Conservation (phyloP, 2,329 filamentous ascomycete species). For the Westerdykella aurantiaca region DNA sequence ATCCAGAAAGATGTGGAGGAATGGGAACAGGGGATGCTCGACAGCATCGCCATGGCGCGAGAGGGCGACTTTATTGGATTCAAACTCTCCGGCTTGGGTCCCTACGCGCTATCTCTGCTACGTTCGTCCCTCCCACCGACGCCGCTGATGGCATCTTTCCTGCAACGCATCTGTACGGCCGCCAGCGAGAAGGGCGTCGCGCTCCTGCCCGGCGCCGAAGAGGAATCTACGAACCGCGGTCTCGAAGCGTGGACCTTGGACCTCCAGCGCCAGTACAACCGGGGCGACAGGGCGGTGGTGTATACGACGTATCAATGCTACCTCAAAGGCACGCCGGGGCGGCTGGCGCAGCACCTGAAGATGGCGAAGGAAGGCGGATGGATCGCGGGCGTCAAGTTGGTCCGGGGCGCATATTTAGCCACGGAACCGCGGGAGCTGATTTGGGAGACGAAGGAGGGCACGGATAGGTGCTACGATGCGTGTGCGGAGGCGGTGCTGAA, state of each 20-base stretch:
- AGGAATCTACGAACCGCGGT: slow-evolving; percentile 68
- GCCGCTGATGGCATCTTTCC: slow-evolving; percentile 59
- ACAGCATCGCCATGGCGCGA: slow-evolving; percentile 57
- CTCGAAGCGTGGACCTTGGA: slow-evolving; percentile 74
- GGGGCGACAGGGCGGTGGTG: slow-evolving; percentile 53
- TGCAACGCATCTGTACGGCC: slow-evolving; percentile 68
- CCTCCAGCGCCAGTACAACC: slow-evolving; percentile 75
- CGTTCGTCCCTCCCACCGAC: slow-evolving; percentile 58
- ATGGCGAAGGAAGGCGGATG: slow-evolving; percentile 44
- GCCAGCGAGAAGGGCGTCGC: slow-evolving; percentile 64
- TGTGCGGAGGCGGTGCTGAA: slow-evolving; percentile 63
- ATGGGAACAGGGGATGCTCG: slow-evolving; percentile 69
- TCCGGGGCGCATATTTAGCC: slow-evolving; percentile 52
- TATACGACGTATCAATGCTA: slow-evolving; percentile 62
- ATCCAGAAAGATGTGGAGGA: slow-evolving; percentile 58
- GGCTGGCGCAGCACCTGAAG: slow-evolving; percentile 43
- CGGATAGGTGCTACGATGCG: slow-evolving; percentile 61
- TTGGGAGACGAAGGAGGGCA: slow-evolving; percentile 50
- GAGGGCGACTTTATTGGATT: slow-evolving; percentile 52
- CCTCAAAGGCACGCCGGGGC: slow-evolving; percentile 44
- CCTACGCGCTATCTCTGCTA: slow-evolving; percentile 62
- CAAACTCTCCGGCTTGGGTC: slow-evolving; percentile 76
- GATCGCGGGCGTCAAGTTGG: slow-evolving; percentile 53
- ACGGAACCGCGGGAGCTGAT: slow-evolving; percentile 48
- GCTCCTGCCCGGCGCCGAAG: slow-evolving; percentile 81